Evolutionary conservation across 2,329 filamentous ascomycete species (phyloP), one percentile per base, ranked within the genome.

Genomic region (Aspergillus persii): DNA sequence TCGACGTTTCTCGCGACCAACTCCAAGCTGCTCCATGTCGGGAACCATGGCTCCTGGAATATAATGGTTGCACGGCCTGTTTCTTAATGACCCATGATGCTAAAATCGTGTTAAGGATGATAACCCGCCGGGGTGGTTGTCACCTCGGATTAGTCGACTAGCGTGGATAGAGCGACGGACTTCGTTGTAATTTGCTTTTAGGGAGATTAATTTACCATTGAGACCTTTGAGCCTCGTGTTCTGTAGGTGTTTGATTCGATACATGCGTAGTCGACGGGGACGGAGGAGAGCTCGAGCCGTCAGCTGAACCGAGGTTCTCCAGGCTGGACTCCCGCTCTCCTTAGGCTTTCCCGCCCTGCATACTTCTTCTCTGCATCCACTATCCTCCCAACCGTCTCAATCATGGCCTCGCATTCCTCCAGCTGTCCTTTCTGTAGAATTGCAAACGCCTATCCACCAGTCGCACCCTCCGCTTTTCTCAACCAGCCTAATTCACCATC

Each of bases 351-450:
- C 9, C 18, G 27, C 33, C 5, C 11, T 39, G 2, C 33, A 39
- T 39, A 15, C 11, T 39, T 39, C 9, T 15, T 41, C 36, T 39
- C 6, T 41, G 36, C 12, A 41, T n/a, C n/a, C 12, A n/a, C 3
- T 41, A 23, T 23, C 18, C 15, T 41, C 36, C 36, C 36, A 41
- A 6, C 11, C 15, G 1, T 8, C 12, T 5, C 3, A 26, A 23
- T 47, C 30, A 70, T 68, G 63, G 41, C 62, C 11, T 27, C 30
- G 2, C 56, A 58, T 46, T 55, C 55, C n/a, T 12, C 63, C 47
- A 50, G 62, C 49, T 87, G 85, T 68, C 81, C 84, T 15, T 87
- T 87, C 71, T 87, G 85, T 76, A 78, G 71, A 58, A 87, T 87
- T 62, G 80, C 83, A 26, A 65, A 73, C 39, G 77, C 82, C 36